These are phyloP conservation scores for Sporothrix variecibatus DNA, from an alignment of 2,329 filamentous ascomycete species.

Conservation along the genomic window DNA sequence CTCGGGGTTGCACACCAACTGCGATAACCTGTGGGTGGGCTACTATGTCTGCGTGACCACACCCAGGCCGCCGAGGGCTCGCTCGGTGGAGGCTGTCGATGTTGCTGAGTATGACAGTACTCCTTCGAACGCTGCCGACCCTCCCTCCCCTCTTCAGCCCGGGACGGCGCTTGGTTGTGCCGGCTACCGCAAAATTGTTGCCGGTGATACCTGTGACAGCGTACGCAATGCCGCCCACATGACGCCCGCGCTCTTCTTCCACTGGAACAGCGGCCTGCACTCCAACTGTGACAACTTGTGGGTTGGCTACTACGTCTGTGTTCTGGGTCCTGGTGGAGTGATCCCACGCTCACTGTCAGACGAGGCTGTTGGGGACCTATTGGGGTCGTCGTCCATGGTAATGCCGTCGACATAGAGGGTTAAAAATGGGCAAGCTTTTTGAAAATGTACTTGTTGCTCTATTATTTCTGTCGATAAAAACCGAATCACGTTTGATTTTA, in stretches of 20 bases:
- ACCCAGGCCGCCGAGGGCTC: background rate
- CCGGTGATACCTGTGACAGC: background rate
- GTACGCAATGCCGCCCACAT: background rate
- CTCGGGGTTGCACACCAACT: background rate
- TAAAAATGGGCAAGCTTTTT: no score
- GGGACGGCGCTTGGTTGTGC: background rate
- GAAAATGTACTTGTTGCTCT: no score
- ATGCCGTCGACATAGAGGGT: background rate
- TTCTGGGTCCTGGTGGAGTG: background rate
- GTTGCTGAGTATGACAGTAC: background rate
- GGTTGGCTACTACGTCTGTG: background rate
- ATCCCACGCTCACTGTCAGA: background rate
- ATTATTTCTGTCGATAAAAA: no score
- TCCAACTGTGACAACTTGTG: background rate
- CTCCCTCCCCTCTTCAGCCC: background rate
- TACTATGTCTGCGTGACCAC: background rate
- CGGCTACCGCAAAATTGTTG: background rate
- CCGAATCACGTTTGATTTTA: no score
- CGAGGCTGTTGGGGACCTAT: background rate
- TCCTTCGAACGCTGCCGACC: background rate
- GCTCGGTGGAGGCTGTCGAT: background rate
- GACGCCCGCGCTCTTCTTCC: background rate
- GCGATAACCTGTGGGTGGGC: background rate
- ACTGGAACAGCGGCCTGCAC: background rate
- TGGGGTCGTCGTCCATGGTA: background rate